A percentile compares a stretch with the other conserved stretches of the same genome.
These are phyloP conservation scores for Termitomyces sp. DNA, from an alignment of 1,284 basidiomycete genomes.

Conservation along the genomic window DNA sequence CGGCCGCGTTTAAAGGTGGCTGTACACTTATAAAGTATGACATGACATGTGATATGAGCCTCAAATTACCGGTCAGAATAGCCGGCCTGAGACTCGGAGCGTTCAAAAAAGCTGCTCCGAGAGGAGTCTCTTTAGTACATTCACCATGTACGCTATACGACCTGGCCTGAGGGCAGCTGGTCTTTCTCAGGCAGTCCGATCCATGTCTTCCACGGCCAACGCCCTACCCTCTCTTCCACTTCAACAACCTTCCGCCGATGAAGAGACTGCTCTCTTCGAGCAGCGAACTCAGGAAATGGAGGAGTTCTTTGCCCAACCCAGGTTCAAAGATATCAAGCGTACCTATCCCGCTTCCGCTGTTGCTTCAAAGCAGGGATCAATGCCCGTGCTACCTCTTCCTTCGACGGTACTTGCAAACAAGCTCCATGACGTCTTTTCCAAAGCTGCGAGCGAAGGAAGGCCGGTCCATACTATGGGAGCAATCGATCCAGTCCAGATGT, in stretches of 20 bases:
- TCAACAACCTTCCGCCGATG: slow-evolving; percentile 55
- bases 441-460: slow-evolving; percentile 57
- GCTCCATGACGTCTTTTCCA: slow-evolving; percentile 62
- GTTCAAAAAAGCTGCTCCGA: background rate
- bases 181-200: slow-evolving; percentile 21
- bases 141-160: slow-evolving; percentile 16
- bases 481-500: slow-evolving; percentile 91
- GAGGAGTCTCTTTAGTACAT: background rate
- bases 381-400: slow-evolving; percentile 75
- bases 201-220: slow-evolving; percentile 30
- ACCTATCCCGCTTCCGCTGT: slow-evolving; percentile 78
- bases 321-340: slow-evolving; percentile 71
- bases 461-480: slow-evolving; percentile 87
- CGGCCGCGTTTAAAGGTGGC: too few species aligned
- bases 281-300: slow-evolving; percentile 60
- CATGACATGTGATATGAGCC: too few species aligned
- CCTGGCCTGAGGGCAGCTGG: slow-evolving; percentile 13
- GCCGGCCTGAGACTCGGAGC: background rate
- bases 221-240: slow-evolving; percentile 46
- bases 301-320: slow-evolving; percentile 70
- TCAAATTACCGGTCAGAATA: slow-evolving; percentile 1
- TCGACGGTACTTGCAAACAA: slow-evolving; percentile 80
- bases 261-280: slow-evolving; percentile 66
- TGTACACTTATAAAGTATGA: too few species aligned
- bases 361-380: slow-evolving; percentile 84